Evolutionary conservation across 257 asterid species (phyloP).

Genomic region (Salvia miltiorrhiza): DNA sequence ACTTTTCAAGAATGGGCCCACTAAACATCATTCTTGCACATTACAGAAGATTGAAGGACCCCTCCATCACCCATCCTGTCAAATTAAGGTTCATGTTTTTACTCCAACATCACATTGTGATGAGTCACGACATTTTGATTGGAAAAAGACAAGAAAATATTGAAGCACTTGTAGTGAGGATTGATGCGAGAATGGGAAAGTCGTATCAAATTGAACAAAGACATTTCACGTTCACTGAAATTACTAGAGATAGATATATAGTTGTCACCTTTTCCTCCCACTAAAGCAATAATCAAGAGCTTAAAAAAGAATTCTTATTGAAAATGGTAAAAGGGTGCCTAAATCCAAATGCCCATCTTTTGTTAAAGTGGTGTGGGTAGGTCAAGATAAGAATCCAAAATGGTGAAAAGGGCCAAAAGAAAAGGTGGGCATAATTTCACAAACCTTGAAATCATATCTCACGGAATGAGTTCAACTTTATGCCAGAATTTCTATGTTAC

Average conservation of each 20-base stretch:
- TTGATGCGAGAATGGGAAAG: too few relatives aligned
- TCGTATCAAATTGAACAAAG: constrained; percentile 10
- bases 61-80: constrained; percentile 24
- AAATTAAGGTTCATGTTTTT: constrained; percentile 28
- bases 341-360: constrained; percentile 20
- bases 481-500: constrained; percentile 42
- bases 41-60: constrained; percentile 31
- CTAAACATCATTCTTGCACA: constrained; percentile 40
- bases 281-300: constrained; percentile 14
- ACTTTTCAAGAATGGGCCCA: constrained; percentile 38
- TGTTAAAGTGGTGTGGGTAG: constrained; percentile 26
- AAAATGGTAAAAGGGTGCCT: constrained; percentile 16
- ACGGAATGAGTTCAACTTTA: too few relatives aligned
- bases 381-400: constrained; percentile 37
- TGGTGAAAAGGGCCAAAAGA: constrained; percentile 14
- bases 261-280: constrained; percentile 2
- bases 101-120: constrained; percentile 24
- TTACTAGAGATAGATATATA: not conserved
- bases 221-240: constrained; percentile 4
- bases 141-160: constrained; percentile 16
- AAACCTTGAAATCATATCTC: constrained; percentile 36
- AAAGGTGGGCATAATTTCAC: constrained; percentile 30
- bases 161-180: not conserved
- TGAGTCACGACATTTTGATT: constrained; percentile 20
- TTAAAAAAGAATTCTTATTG: not conserved